phyloP scores from a whole-genome alignment of 2,329 filamentous ascomycete genomes.

The Conoideocrella luteorostrata region DNA sequence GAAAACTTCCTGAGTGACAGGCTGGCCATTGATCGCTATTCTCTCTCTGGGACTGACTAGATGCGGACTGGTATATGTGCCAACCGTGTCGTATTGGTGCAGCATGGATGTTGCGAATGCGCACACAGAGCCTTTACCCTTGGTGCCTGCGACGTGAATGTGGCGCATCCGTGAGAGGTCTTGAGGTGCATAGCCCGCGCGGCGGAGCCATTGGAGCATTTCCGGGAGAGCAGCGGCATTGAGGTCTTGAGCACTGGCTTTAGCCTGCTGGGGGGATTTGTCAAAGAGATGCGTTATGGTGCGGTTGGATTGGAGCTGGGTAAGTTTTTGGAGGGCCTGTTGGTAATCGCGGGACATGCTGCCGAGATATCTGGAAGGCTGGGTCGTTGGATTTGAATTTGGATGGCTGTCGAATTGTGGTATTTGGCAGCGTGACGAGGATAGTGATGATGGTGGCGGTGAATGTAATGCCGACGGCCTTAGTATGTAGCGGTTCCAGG shows the following conservation, averaged over 20 bases:
- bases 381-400: too few relatives aligned
- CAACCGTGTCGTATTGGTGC: slow-evolving; percentile 45
- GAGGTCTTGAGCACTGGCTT: slow-evolving; percentile 42
- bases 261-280: slow-evolving; percentile 25
- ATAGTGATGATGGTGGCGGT: neutral
- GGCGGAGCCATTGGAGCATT: slow-evolving; percentile 70
- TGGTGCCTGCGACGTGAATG: slow-evolving; percentile 87
- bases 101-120: slow-evolving; percentile 78
- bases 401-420: neutral
- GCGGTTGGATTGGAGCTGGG: slow-evolving; percentile 74
- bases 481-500: neutral
- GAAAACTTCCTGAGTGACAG: slow-evolving; percentile 63
- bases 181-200: slow-evolving; percentile 61
- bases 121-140: slow-evolving; percentile 87
- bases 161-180: slow-evolving; percentile 40
- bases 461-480: too few relatives aligned
- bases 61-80: slow-evolving; percentile 82
- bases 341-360: slow-evolving; percentile 39
- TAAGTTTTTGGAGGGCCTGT: slow-evolving; percentile 67
- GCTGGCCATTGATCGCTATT: slow-evolving; percentile 70
- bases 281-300: slow-evolving; percentile 50
- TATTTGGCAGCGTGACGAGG: neutral
- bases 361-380: neutral
- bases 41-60: slow-evolving; percentile 77
- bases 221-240: slow-evolving; percentile 75